A percentile compares a stretch with the other conserved stretches of the same genome.
These are phyloP conservation scores for Aeminium ludgeri DNA, from an alignment of 495 filamentous ascomycete genomes.

Conservation along the genomic window DNA sequence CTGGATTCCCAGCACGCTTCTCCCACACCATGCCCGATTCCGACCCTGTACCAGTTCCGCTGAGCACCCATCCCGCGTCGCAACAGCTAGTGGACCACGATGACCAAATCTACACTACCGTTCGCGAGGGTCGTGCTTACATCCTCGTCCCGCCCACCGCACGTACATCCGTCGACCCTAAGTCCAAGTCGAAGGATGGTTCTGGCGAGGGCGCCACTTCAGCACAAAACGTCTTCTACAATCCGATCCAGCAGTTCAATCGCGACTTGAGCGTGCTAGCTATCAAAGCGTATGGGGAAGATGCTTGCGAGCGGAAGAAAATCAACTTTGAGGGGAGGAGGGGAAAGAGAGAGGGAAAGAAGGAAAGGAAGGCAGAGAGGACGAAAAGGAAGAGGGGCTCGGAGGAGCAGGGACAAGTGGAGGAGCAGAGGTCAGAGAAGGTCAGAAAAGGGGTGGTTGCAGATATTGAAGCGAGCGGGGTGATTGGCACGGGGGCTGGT, in stretches of 20 bases:
- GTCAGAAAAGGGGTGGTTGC: not conserved
- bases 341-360: slow-evolving; percentile 28
- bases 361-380: slow-evolving; percentile 24
- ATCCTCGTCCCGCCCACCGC: slow-evolving; percentile 44
- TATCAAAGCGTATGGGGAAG: slow-evolving; percentile 67
- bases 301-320: slow-evolving; percentile 32
- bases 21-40: too few relatives aligned
- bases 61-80: too few relatives aligned
- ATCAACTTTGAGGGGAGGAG: slow-evolving; percentile 22
- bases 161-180: slow-evolving; percentile 26
- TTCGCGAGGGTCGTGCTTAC: slow-evolving; percentile 52
- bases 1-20: too few relatives aligned
- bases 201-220: slow-evolving; percentile 1
- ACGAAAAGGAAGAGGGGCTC: slow-evolving; percentile 18
- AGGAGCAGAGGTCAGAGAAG: slow-evolving; percentile 9
- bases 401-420: slow-evolving; percentile 17
- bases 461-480: not conserved
- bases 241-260: slow-evolving; percentile 97
- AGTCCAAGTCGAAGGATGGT: slow-evolving; percentile 26
- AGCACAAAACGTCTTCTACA: slow-evolving; percentile 81
- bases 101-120: slow-evolving; percentile 40
- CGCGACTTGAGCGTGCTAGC: slow-evolving; percentile 83
- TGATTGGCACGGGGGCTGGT: too few relatives aligned
- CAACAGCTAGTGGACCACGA: slow-evolving; percentile 26
- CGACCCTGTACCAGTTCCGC: too few relatives aligned